Conservation (phyloP, 2,329 filamentous ascomycete genomes). For the Cryoendolithus antarcticus region DNA sequence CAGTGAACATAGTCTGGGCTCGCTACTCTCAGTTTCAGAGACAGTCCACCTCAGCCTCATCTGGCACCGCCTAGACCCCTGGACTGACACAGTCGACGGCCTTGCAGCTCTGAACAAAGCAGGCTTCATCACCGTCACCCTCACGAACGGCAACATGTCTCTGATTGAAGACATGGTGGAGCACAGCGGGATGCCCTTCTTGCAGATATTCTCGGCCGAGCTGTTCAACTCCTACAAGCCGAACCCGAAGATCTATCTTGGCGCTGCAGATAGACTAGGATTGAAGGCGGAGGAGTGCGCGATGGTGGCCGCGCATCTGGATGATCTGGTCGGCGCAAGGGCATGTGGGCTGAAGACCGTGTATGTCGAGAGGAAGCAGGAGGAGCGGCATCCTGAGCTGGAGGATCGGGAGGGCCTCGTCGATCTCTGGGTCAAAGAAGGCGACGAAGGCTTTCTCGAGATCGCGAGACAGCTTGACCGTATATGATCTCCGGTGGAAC, state of each 20-base stretch:
- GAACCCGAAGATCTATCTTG: conserved; percentile 52
- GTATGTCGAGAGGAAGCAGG: conserved; percentile 56
- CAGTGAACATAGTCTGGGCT: conserved; percentile 31
- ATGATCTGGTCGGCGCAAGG: conserved; percentile 56
- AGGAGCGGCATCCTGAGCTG: conserved; percentile 50
- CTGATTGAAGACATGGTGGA: conserved; percentile 54
- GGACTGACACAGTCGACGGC: conserved; percentile 51
- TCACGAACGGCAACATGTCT: conserved; percentile 62
- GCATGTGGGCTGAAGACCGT: conserved; percentile 54
- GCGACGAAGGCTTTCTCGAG: conserved; percentile 38
- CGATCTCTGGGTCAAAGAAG: conserved; percentile 47
- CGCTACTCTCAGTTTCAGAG: conserved; percentile 41
- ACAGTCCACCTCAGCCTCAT: conserved; percentile 38
- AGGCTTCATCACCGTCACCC: conserved; percentile 48
- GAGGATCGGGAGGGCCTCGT: conserved; percentile 48
- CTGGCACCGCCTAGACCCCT: conserved; percentile 63
- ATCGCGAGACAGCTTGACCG: conserved; percentile 28
- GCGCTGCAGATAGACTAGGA: conserved; percentile 49
- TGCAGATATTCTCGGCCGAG: conserved; percentile 51
- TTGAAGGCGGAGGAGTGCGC: conserved; percentile 50
- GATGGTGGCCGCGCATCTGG: conserved; percentile 66
- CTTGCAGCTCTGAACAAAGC: conserved; percentile 33
- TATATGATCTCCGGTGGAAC: too few species aligned
- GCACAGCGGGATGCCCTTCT: conserved; percentile 50
- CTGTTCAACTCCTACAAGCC: conserved; percentile 68